phyloP scores from a whole-genome alignment of 2,329 filamentous ascomycete species.

The Verticillium zaregamsianum region DNA sequence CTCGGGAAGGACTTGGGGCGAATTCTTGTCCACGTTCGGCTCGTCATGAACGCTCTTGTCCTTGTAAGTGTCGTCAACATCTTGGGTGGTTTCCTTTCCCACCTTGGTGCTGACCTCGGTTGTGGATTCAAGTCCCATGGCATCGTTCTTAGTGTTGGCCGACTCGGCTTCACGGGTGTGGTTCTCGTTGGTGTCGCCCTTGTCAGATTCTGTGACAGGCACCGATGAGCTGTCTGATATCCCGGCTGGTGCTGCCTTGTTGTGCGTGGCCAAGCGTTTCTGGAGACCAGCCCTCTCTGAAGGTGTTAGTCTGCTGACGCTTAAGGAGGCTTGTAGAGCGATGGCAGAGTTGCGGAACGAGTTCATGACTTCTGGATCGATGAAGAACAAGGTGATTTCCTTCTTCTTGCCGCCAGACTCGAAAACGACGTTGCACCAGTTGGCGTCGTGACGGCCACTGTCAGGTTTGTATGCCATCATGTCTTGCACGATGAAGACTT shows the following conservation, averaged over 20 bases:
- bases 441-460: neutral
- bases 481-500: neutral
- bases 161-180: too few relatives aligned
- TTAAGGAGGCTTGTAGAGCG: neutral
- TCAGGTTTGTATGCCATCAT: neutral
- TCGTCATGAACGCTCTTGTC: neutral
- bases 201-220: too few relatives aligned
- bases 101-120: too few relatives aligned
- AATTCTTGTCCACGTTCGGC: neutral
- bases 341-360: neutral
- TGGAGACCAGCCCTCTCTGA: neutral
- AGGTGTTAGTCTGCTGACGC: neutral
- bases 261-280: neutral
- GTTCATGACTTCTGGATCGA: neutral
- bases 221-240: too few relatives aligned
- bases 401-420: neutral
- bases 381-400: neutral
- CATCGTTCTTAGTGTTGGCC: too few relatives aligned
- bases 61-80: neutral
- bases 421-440: neutral
- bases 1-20: neutral
- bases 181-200: too few relatives aligned
- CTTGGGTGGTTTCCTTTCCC: too few relatives aligned
- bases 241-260: neutral
- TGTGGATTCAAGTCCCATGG: too few relatives aligned